phyloP scores from a whole-genome alignment of 768 basidiomycete genomes.

The Serpula lacrymans region DNA sequence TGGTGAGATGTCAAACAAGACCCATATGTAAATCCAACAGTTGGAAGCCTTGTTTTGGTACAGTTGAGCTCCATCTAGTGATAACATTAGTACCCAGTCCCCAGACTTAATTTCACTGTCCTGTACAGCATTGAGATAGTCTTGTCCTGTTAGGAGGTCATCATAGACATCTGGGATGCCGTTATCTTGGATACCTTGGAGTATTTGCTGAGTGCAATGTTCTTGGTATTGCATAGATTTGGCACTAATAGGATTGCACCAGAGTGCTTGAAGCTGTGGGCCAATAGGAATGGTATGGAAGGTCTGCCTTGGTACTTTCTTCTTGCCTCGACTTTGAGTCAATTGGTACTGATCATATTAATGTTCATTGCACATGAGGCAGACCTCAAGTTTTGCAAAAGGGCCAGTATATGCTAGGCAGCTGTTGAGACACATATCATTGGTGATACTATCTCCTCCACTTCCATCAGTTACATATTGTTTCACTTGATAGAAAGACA shows the following conservation, averaged over 20 bases:
- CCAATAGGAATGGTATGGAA: slow-evolving; percentile 19
- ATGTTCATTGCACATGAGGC: slow-evolving; percentile 10
- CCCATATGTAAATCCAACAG: too few species aligned
- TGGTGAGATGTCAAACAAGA: too few species aligned
- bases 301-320: slow-evolving; percentile 6
- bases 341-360: slow-evolving; percentile 9
- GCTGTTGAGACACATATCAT: slow-evolving; percentile 12
- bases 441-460: neutral
- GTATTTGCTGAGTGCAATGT: slow-evolving; percentile 2
- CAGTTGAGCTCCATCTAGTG: too few species aligned
- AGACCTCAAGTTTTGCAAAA: slow-evolving; percentile 6
- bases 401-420: slow-evolving; percentile 13
- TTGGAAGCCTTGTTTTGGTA: too few species aligned
- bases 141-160: slow-evolving; percentile 10
- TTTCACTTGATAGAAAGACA: slow-evolving; percentile 11
- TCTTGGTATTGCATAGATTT: slow-evolving; percentile 13
- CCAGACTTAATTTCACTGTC: slow-evolving; percentile 11
- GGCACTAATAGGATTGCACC: too few species aligned
- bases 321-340: neutral
- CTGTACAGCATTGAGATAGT: slow-evolving; percentile 10
- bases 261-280: too few species aligned
- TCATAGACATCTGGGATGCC: neutral
- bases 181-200: neutral
- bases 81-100: too few species aligned
- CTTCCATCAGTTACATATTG: slow-evolving; percentile 4